These are phyloP conservation scores for Pachysolen tannophilus DNA, from an alignment of 805 yeast genomes.

Conservation along the genomic window DNA sequence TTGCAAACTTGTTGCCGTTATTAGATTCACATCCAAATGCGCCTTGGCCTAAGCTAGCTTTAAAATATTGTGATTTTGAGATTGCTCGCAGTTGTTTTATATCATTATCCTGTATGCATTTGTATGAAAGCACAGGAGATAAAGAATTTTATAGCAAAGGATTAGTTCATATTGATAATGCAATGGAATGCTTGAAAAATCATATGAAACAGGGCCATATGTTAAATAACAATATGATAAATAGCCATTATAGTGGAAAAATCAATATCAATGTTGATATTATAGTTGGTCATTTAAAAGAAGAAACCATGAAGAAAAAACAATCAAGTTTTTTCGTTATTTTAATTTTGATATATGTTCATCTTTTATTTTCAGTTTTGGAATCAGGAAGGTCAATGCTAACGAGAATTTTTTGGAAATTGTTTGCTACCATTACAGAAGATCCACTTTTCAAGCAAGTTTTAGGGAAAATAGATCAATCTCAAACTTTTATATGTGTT, in stretches of 20 bases:
- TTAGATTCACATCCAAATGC: constrained; percentile 53
- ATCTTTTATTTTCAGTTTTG: constrained; percentile 42
- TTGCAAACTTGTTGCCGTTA: constrained; percentile 42
- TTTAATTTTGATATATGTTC: constrained; percentile 44
- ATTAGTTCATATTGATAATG: constrained; percentile 43
- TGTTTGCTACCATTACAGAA: constrained; percentile 41
- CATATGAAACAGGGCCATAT: too few species aligned
- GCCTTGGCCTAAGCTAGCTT: constrained; percentile 54
- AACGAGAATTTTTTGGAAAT: constrained; percentile 38
- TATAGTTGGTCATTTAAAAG: constrained; percentile 29
- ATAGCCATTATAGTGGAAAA: neutral
- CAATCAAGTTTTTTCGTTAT: constrained; percentile 38
- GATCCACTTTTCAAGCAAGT: constrained; percentile 35
- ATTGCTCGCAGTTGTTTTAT: constrained; percentile 52
- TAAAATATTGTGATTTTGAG: constrained; percentile 49
- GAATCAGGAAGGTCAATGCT: constrained; percentile 49
- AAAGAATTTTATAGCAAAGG: constrained; percentile 44
- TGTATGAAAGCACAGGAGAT: constrained; percentile 48
- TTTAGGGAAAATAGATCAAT: constrained; percentile 38
- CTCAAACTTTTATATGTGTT: constrained; percentile 40
- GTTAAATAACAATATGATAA: neutral
- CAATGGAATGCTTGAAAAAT: constrained; percentile 44
- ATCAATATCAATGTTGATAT: constrained; percentile 22
- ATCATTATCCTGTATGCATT: constrained; percentile 47
- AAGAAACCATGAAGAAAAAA: constrained; percentile 26